Evolutionary conservation across 495 filamentous ascomycete genomes (phyloP), one percentile per base, ranked within the genome.

Genomic region (Aspergillus saccharolyticus): DNA sequence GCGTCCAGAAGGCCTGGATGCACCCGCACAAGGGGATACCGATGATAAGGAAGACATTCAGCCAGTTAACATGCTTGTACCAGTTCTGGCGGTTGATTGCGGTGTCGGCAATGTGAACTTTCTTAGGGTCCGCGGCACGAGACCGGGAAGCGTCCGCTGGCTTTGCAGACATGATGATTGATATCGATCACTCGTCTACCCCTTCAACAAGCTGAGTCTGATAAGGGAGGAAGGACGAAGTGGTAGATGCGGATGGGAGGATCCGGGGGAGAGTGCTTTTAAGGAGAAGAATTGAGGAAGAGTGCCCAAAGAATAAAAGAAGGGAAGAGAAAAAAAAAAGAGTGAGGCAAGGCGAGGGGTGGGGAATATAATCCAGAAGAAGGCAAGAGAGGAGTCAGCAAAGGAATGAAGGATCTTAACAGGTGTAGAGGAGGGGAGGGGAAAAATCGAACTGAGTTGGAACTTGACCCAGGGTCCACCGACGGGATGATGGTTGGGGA

Each of bases 31-130:
- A 46, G 1, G 94, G 94, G 44, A 97, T 83, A 58, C 86, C 79
- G 66, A 97, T 75, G 72, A 98, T 96, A 72, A 97, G 80, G 63
- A 77, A 81, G 46, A 91, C 87, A 69, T 96, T 93, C 24, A 94
- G 75, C 90, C 93, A 97, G 80, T 97, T 92, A 81, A 97, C 83
- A 66, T 97, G 94, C 72, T 94, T 89, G 75, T 92, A 86, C 91
- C 91, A 97, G 78, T 98, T 98, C 61, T 77, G 66, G 71, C 79
- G 80, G 51, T 90, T 96, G 53, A 97, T 86, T 42, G 87, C 83
- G 10, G 74, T 79, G 47, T 82, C 79, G 47, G 79, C 74, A 55
- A 82, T 81, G 63, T 81, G 79, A 30, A 50, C 47, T 28, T 50
- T 50, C 47, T 50, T 50, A 17, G 47, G 47, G 47, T 50, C 47